Percentiles rank a stretch among this genome's conserved stretches.
phyloP scores from a whole-genome alignment of 805 yeast species.

The Metschnikowia similis region DNA sequence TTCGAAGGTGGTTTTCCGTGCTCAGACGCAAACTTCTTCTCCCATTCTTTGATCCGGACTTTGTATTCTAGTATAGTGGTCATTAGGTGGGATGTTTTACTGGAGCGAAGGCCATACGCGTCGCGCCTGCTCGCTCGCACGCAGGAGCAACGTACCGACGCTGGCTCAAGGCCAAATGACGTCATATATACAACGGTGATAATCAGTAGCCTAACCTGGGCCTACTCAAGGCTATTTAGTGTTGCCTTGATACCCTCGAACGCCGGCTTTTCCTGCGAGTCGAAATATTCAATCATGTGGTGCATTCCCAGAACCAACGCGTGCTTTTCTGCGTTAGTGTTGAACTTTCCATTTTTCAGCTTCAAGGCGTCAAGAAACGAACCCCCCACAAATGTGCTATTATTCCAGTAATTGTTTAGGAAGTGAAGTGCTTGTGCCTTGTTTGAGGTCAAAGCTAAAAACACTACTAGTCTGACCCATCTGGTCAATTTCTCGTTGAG shows the following conservation, averaged over 20 bases:
- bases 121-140: not conserved
- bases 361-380: constrained; percentile 22
- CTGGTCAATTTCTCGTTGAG: constrained; percentile 8
- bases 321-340: constrained; percentile 18
- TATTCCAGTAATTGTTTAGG: constrained; percentile 28
- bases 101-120: not conserved
- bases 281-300: constrained; percentile 17
- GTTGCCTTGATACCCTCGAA: constrained; percentile 8
- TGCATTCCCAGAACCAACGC: constrained; percentile 23
- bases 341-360: constrained; percentile 16
- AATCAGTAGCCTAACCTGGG: not conserved
- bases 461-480: constrained; percentile 35
- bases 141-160: not conserved
- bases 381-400: constrained; percentile 19
- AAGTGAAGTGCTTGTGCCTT: constrained; percentile 24
- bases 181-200: not conserved
- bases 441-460: constrained; percentile 27
- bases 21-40: constrained; percentile 26
- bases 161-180: not conserved
- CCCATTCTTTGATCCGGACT: constrained; percentile 37
- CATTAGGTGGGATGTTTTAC: constrained; percentile 1
- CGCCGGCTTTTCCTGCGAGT: constrained; percentile 1
- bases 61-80: constrained; percentile 9
- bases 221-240: not conserved
- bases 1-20: constrained; percentile 31